These are phyloP conservation scores for Chernovozyma sophiae-reginae DNA, from an alignment of 1,139 yeast genomes.

Conservation along the genomic window DNA sequence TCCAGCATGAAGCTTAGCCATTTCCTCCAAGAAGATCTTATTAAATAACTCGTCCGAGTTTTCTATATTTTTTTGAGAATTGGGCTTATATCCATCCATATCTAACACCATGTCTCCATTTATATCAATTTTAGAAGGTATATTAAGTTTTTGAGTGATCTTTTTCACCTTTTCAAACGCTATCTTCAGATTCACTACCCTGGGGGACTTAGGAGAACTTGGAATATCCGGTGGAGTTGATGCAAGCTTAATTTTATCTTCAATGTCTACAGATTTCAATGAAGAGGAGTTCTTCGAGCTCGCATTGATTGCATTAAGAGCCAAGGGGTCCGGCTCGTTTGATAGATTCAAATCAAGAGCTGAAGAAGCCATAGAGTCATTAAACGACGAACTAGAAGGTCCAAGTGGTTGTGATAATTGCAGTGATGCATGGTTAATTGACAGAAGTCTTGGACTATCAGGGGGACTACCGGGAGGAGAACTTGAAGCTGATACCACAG, in stretches of 20 bases:
- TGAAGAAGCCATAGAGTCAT: constrained; percentile 5
- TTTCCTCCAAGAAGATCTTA: constrained; percentile 61
- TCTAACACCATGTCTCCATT: constrained; percentile 91
- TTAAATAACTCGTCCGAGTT: constrained; percentile 69
- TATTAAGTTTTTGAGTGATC: constrained; percentile 69
- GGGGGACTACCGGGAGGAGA: constrained; percentile 60
- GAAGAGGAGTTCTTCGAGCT: not conserved
- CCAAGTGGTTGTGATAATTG: not conserved
- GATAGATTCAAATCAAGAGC: constrained; percentile 12
- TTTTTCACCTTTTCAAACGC: constrained; percentile 65
- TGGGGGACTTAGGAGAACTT: constrained; percentile 14
- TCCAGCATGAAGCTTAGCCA: constrained; percentile 19
- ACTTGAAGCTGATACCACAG: constrained; percentile 77
- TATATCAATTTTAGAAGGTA: constrained; percentile 83
- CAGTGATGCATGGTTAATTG: too few relatives aligned
- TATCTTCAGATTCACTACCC: constrained; percentile 27
- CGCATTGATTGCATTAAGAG: constrained; percentile 13
- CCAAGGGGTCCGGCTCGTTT: constrained; percentile 31
- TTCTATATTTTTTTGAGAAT: constrained; percentile 62
- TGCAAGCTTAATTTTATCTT: constrained; percentile 22
- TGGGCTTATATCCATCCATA: constrained; percentile 95
- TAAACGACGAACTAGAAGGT: constrained; percentile 4
- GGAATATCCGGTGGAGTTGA: constrained; percentile 13
- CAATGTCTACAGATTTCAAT: constrained; percentile 18
- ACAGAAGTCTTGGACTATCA: constrained; percentile 18